Evolutionary conservation across 345 rosid genomes (phyloP).

Genomic region (Eutrema japonicum): DNA sequence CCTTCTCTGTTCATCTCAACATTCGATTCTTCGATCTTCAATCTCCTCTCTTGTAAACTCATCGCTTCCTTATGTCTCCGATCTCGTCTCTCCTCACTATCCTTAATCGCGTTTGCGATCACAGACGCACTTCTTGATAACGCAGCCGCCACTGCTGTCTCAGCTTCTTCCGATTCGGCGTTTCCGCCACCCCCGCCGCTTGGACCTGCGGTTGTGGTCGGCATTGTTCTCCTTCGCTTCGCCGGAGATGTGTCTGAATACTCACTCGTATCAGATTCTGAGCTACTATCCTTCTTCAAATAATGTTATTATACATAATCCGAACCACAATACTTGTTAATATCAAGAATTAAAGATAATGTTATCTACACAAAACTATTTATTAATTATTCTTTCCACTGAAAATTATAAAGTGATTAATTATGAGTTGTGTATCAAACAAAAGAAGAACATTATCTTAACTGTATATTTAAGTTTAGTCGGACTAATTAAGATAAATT

Average conservation of each 20-base stretch:
- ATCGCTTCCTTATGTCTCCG: conserved; percentile 73
- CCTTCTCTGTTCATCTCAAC: conserved; percentile 65
- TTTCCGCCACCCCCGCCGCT: conserved; percentile 23
- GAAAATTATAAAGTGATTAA: background rate
- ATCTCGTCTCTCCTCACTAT: conserved; percentile 69
- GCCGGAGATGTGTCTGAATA: conserved; percentile 74
- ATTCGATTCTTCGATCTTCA: conserved; percentile 70
- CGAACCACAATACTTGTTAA: conserved; percentile 22
- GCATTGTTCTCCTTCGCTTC: conserved; percentile 56
- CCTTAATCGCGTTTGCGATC: conserved; percentile 77
- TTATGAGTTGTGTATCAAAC: background rate
- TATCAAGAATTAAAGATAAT: background rate
- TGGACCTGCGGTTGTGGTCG: conserved; percentile 38
- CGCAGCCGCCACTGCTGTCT: conserved; percentile 57
- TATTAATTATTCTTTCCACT: background rate
- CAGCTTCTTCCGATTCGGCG: conserved; percentile 35
- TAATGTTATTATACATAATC: conserved; percentile 5
- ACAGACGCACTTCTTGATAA: conserved; percentile 73
- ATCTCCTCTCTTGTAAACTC: conserved; percentile 65
- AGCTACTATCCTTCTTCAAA: conserved; percentile 57
- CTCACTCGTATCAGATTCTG: conserved; percentile 84
- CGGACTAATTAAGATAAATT: background rate
- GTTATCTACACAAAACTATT: background rate
- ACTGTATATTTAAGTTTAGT: background rate
- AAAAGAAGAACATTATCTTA: background rate